Conservation (phyloP, 176 grass and related monocot species). For the Aegilops bicornis region DNA sequence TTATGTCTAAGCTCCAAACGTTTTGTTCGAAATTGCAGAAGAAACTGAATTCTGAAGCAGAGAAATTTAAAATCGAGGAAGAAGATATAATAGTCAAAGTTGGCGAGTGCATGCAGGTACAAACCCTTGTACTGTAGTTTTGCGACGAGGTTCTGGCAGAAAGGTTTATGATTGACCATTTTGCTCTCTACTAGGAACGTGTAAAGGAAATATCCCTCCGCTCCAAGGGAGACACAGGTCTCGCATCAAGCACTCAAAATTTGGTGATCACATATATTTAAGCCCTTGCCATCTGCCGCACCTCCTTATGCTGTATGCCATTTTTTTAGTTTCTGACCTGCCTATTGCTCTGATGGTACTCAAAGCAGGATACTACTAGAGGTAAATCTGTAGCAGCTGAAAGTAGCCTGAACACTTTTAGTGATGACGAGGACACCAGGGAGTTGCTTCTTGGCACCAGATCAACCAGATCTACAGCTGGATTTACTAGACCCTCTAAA, state of each 20-base stretch:
- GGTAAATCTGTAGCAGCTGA: constrained; percentile 47
- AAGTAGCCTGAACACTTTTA: constrained; percentile 56
- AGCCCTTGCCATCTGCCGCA: background rate
- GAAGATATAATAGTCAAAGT: constrained; percentile 89
- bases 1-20: constrained; percentile 20
- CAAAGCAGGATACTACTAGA: constrained; percentile 42
- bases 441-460: constrained; percentile 46
- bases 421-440: constrained; percentile 73
- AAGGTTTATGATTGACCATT: constrained; percentile 2
- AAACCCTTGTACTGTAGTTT: constrained; percentile 6
- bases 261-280: constrained; percentile 41
- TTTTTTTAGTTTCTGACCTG: background rate
- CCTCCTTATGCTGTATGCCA: background rate
- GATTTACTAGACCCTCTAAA: constrained; percentile 52
- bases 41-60: constrained; percentile 71
- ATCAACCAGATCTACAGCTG: constrained; percentile 35
- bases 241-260: constrained; percentile 58
- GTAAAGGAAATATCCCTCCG: constrained; percentile 64
- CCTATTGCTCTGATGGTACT: constrained; percentile 21
- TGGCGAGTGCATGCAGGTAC: constrained; percentile 80
- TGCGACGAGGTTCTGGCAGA: background rate
- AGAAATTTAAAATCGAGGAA: constrained; percentile 71
- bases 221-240: constrained; percentile 50
- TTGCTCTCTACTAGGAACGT: constrained; percentile 63
- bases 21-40: constrained; percentile 50